Percentiles rank a stretch among this genome's conserved stretches.
Evolutionary conservation across 345 rosid species (phyloP).

Genomic region (Noccaea caerulescens): DNA sequence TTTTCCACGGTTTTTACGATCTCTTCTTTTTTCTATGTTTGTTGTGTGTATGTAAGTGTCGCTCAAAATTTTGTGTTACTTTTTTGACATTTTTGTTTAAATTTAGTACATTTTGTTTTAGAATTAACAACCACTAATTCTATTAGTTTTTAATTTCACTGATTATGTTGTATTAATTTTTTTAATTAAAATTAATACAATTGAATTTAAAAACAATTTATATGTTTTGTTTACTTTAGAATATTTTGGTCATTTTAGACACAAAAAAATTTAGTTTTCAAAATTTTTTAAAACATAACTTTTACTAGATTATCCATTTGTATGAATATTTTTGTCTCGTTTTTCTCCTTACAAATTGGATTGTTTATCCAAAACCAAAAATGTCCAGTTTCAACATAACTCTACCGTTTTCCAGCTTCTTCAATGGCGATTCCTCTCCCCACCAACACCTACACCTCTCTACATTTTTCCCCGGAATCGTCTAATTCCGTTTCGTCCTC

Average conservation of each 20-base stretch:
- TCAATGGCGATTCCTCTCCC: constrained; percentile 63
- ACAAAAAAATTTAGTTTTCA: constrained; percentile 13
- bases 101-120: too few species aligned
- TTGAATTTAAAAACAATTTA: too few species aligned
- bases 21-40: not conserved
- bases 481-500: constrained; percentile 23
- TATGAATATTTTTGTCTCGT: not conserved
- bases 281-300: too few species aligned
- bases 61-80: not conserved
- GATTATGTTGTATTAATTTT: too few species aligned
- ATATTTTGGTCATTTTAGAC: too few species aligned
- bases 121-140: too few species aligned
- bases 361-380: constrained; percentile 20
- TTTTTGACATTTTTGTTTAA: not conserved
- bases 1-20: constrained; percentile 10
- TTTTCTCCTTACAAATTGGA: constrained; percentile 34
- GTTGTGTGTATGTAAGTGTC: not conserved
- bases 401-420: not conserved
- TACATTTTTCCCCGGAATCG: constrained; percentile 22
- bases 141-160: too few species aligned
- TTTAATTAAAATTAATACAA: too few species aligned
- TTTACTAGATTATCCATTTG: too few species aligned
- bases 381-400: not conserved
- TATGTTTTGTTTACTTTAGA: too few species aligned
- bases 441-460: constrained; percentile 43